These are phyloP conservation scores for Phellinidium pouzarii DNA, from an alignment of 1,284 basidiomycete genomes.

Conservation along the genomic window DNA sequence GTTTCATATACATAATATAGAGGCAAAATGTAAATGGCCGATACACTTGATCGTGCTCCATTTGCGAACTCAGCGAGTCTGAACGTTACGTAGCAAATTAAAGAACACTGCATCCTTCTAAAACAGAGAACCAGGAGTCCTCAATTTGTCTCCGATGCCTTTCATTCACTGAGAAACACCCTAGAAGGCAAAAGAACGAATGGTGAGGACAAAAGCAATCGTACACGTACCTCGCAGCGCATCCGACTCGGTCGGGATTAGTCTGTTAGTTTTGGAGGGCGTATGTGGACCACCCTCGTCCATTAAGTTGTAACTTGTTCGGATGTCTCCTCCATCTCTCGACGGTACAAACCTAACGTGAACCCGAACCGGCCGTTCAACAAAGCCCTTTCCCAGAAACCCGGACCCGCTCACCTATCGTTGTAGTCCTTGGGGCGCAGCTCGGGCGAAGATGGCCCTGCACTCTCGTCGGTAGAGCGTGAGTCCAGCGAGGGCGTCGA, in stretches of 20 bases:
- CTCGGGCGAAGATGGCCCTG: slow-evolving; percentile 46
- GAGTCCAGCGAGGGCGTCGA: slow-evolving; percentile 52
- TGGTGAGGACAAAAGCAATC: neutral
- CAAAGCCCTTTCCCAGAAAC: neutral
- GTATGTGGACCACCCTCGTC: slow-evolving; percentile 62
- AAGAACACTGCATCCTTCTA: neutral
- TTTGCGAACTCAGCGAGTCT: neutral
- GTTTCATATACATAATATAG: neutral
- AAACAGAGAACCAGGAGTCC: neutral
- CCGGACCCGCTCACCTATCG: slow-evolving; percentile 34
- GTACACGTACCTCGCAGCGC: slow-evolving; percentile 54
- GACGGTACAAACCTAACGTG: slow-evolving; percentile 55
- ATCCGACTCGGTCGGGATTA: slow-evolving; percentile 74
- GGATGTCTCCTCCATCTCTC: slow-evolving; percentile 64
- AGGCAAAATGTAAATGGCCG: no score
- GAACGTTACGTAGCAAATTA: neutral
- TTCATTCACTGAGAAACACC: neutral
- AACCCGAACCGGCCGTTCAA: neutral
- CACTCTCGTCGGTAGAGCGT: slow-evolving; percentile 47
- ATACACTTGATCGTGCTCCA: neutral
- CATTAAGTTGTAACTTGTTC: slow-evolving; percentile 70
- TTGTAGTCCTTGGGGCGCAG: slow-evolving; percentile 50
- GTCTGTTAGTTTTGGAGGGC: slow-evolving; percentile 54
- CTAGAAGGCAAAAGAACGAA: neutral
- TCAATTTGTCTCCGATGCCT: neutral